These are phyloP conservation scores for Entomortierella beljakovae DNA, from an alignment of 192 early-diverging fungal species.

Conservation along the genomic window DNA sequence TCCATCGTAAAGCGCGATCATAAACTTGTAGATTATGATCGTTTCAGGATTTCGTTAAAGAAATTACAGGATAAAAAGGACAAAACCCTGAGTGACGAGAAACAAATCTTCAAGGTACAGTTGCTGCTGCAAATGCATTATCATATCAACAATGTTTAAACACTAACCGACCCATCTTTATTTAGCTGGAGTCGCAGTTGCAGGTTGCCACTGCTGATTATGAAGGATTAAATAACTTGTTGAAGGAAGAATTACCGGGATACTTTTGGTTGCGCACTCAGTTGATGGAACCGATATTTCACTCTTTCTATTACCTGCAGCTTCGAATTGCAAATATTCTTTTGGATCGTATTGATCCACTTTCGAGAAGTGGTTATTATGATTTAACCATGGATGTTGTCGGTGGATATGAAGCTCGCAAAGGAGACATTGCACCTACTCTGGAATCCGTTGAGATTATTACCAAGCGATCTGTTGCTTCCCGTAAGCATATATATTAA, in stretches of 20 bases:
- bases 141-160: no score
- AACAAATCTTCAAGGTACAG: conserved; percentile 73
- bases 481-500: conserved; percentile 11
- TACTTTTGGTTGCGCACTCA: conserved; percentile 79
- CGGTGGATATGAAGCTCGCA: conserved; percentile 53
- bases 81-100: conserved; percentile 71
- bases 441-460: conserved; percentile 49
- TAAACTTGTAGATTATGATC: conserved; percentile 95
- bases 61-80: conserved; percentile 82
- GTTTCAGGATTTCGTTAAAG: conserved; percentile 74
- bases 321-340: conserved; percentile 79
- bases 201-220: conserved; percentile 88
- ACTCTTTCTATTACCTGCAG: conserved; percentile 87
- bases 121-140: conserved; percentile 78
- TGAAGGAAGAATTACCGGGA: conserved; percentile 85
- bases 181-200: conserved; percentile 72
- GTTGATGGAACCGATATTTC: conserved; percentile 91
- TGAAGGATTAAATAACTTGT: conserved; percentile 82
- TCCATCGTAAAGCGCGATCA: conserved; percentile 90
- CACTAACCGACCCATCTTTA: no score
- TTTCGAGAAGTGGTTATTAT: conserved; percentile 68
- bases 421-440: conserved; percentile 41
- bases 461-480: conserved; percentile 25
- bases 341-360: conserved; percentile 67
- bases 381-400: conserved; percentile 62